Evolutionary conservation across 345 rosid genomes (phyloP).

Genomic region (Linum trigynum): DNA sequence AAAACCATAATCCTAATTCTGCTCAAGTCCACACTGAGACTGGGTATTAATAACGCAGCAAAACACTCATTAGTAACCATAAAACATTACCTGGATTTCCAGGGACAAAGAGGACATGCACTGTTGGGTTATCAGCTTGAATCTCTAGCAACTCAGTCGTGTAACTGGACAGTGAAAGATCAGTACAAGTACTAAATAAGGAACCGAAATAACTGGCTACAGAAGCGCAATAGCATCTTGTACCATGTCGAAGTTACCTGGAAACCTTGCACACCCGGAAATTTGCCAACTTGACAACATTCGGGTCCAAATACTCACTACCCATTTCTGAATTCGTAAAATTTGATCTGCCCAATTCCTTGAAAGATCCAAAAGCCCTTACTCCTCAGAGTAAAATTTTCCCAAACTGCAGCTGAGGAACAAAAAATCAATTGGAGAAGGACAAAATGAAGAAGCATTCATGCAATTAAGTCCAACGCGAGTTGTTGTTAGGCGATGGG

Average conservation of each 20-base stretch:
- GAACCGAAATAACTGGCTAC: background rate
- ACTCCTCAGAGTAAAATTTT: too few species aligned
- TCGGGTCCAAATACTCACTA: slow-evolving; percentile 19
- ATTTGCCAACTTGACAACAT: slow-evolving; percentile 24
- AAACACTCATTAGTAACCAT: background rate
- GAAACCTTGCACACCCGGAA: slow-evolving; percentile 57
- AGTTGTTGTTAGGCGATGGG: background rate
- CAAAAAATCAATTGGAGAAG: too few species aligned
- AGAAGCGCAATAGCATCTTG: background rate
- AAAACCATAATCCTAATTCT: slow-evolving; percentile 2
- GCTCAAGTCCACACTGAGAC: background rate
- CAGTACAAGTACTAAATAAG: background rate
- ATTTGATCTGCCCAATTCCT: background rate
- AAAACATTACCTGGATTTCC: slow-evolving; percentile 66
- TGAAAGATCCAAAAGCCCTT: background rate
- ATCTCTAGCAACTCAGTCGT: slow-evolving; percentile 67
- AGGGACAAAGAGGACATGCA: slow-evolving; percentile 59
- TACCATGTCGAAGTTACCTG: slow-evolving; percentile 27
- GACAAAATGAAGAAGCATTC: too few species aligned
- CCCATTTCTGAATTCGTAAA: slow-evolving; percentile 28
- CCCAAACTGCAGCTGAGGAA: too few species aligned
- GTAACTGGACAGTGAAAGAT: slow-evolving; percentile 27
- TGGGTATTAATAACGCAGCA: too few species aligned
- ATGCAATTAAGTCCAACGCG: background rate
- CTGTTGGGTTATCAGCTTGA: slow-evolving; percentile 45